phyloP scores from a whole-genome alignment of 1,284 basidiomycete genomes.

The Boletellus sp. region DNA sequence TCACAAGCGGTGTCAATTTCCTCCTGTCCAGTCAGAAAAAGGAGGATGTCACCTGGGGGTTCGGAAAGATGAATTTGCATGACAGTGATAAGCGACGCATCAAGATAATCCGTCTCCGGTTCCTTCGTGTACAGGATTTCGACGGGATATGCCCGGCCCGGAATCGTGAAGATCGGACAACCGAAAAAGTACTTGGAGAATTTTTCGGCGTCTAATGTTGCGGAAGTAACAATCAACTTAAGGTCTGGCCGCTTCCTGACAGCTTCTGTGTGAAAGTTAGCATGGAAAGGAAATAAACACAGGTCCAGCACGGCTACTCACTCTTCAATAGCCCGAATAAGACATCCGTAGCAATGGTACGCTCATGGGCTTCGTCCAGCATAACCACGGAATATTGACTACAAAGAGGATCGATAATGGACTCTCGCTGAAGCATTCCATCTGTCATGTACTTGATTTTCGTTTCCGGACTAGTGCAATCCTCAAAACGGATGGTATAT shows the following conservation, averaged over 20 bases:
- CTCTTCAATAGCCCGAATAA: slow-evolving; percentile 96
- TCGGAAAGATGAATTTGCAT: slow-evolving; percentile 99
- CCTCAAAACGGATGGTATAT: slow-evolving; percentile 99
- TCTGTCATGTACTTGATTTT: slow-evolving; percentile 99
- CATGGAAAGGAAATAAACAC: not conserved
- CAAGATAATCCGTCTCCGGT: slow-evolving; percentile 97
- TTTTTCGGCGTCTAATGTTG: slow-evolving; percentile 98
- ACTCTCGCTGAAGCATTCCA: slow-evolving; percentile 98
- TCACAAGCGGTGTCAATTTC: slow-evolving; percentile 98
- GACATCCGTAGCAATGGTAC: slow-evolving; percentile 97
- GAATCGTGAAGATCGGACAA: slow-evolving; percentile 99
- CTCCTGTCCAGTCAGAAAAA: slow-evolving; percentile 98
- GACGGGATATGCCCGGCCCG: slow-evolving; percentile 97
- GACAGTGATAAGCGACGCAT: slow-evolving; percentile 96
- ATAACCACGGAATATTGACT: slow-evolving; percentile 94
- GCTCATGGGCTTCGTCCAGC: slow-evolving; percentile 98
- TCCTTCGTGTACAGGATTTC: slow-evolving; percentile 98
- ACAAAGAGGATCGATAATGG: slow-evolving; percentile 92
- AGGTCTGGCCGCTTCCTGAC: slow-evolving; percentile 92
- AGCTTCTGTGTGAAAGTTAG: slow-evolving; percentile 64
- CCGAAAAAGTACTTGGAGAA: slow-evolving; percentile 99
- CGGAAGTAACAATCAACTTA: slow-evolving; percentile 97
- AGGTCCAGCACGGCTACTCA: slow-evolving; percentile 40
- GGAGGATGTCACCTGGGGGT: slow-evolving; percentile 91
- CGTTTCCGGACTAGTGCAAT: slow-evolving; percentile 96